A percentile compares a stretch with the other conserved stretches of the same genome.
Conservation (phyloP, 2,329 filamentous ascomycete species). For the Aspergillus uvarum region DNA sequence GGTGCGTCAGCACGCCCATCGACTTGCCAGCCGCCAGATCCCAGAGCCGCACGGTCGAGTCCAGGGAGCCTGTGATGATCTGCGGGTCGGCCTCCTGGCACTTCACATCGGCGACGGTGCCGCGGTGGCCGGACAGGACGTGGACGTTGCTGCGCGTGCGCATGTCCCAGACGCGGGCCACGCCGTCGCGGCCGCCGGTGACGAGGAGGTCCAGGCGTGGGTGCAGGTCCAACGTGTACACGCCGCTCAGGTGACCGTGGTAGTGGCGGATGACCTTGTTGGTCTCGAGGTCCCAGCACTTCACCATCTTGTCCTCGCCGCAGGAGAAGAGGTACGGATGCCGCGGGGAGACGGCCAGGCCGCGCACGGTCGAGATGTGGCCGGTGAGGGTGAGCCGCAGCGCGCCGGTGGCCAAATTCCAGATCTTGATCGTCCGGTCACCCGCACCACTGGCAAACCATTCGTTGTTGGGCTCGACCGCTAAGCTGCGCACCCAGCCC, state of each 20-base stretch:
- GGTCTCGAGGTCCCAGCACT: constrained; percentile 99
- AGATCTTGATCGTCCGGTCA: constrained; percentile 97
- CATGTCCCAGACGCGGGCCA: constrained; percentile 98
- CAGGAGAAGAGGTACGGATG: constrained; percentile 98
- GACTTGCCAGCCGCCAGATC: constrained; percentile 94
- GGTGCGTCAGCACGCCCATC: constrained; percentile 93
- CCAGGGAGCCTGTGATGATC: constrained; percentile 88
- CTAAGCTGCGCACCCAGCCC: constrained; percentile 87
- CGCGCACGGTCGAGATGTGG: constrained; percentile 90
- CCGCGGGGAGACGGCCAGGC: constrained; percentile 84
- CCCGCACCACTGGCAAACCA: constrained; percentile 97
- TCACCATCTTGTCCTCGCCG: constrained; percentile 99
- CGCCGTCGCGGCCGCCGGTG: constrained; percentile 90
- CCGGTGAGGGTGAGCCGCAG: constrained; percentile 84
- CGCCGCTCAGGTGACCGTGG: constrained; percentile 92
- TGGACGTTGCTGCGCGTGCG: constrained; percentile 93
- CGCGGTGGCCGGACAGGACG: constrained; percentile 85
- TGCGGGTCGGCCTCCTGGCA: constrained; percentile 97
- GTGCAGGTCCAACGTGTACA: constrained; percentile 91
- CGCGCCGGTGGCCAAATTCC: constrained; percentile 88
- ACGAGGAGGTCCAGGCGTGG: constrained; percentile 92
- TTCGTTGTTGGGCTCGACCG: constrained; percentile 92
- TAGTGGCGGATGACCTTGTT: constrained; percentile 99
- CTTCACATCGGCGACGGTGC: constrained; percentile 82
- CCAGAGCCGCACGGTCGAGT: constrained; percentile 89